Base-by-base conservation (phyloP, 1,284 basidiomycete genomes). In the Caloboletus firmus region DNA sequence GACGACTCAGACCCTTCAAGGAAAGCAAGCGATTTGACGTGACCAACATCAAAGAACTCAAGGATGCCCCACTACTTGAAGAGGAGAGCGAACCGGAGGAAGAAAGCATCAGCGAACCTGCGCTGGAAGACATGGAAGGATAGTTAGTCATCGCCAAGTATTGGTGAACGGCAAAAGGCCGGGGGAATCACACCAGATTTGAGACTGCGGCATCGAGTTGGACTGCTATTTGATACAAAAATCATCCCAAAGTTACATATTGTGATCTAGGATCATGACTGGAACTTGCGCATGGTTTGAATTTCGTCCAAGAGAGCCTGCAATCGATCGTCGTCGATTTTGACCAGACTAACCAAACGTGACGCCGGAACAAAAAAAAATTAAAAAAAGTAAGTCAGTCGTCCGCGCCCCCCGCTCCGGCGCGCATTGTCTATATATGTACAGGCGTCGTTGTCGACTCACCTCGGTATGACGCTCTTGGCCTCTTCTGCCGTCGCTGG, bases 381-480 rank as follows among this genome's bases (percentile, higher is more conserved):
- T n/a, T 9, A 28, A 22, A 9, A 4, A n/a, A 4, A 4, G 11
- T 13, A 3, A 36, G 5, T 28, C 26, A 31, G 41, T 22, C 28
- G 26, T 30, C 32, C 11, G 20, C 26, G 8, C 12, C 22, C 24
- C 26, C 26, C n/a, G n/a, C n/a, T n/a, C n/a, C n/a, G n/a, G n/a
- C n/a, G n/a, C n/a, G n/a, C n/a, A n/a, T n/a, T n/a, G 12, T n/a
- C 5, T n/a, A 7, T 11, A 5, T 15, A 22, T 17, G 13, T 12
- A 17, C n/a, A n/a, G 13, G 18, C 18, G 35, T 26, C 36, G 24
- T 11, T n/a, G 20, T 0, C 31, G n/a, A 2, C 53, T 11, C 53
- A 87, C 91, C 93, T 95, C 5, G 94, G 93, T 49, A 97, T 80
- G 51, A 95, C 80, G 63, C 91, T 93, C 75, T 94, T 95, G 17